phyloP scores from a whole-genome alignment of 176 grass and related monocot genomes.

The Carex scoparia region DNA sequence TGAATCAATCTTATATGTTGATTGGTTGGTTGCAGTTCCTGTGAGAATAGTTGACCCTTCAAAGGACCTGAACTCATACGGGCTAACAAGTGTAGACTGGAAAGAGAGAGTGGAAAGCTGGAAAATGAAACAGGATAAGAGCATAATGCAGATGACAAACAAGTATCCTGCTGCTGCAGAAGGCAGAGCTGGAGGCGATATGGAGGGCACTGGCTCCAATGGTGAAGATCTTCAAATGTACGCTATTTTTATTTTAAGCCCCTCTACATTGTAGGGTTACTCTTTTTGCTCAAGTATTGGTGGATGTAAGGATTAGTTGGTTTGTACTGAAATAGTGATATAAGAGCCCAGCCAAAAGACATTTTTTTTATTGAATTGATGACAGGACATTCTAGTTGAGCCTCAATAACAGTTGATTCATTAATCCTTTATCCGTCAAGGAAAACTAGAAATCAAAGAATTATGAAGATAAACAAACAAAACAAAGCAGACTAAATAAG shows the following conservation, averaged over 20 bases:
- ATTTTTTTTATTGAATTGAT: not conserved
- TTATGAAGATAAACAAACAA: not conserved
- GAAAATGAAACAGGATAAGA: slow-evolving; percentile 97
- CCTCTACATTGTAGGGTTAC: not conserved
- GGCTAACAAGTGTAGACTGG: slow-evolving; percentile 90
- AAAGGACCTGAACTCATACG: slow-evolving; percentile 97
- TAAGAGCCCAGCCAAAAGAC: not conserved
- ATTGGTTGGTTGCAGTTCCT: slow-evolving; percentile 66
- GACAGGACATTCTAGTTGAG: not conserved
- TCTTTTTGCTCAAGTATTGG: not conserved
- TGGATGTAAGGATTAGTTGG: not conserved
- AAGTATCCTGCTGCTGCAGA: slow-evolving; percentile 60
- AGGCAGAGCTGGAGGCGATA: slow-evolving; percentile 67
- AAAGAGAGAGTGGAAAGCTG: slow-evolving; percentile 99
- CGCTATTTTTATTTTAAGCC: not conserved
- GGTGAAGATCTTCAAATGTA: slow-evolving; percentile 99
- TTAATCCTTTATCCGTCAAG: not conserved
- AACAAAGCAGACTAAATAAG: not conserved
- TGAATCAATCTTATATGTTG: slow-evolving; percentile 18
- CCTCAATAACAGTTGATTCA: not conserved
- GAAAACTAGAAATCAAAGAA: not conserved
- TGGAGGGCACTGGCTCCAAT: slow-evolving; percentile 98
- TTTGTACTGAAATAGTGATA: not conserved
- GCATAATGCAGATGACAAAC: slow-evolving; percentile 77
- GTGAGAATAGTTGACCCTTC: slow-evolving; percentile 98